Conservation (phyloP, 345 rosid genomes). For the Citrus glauca region DNA sequence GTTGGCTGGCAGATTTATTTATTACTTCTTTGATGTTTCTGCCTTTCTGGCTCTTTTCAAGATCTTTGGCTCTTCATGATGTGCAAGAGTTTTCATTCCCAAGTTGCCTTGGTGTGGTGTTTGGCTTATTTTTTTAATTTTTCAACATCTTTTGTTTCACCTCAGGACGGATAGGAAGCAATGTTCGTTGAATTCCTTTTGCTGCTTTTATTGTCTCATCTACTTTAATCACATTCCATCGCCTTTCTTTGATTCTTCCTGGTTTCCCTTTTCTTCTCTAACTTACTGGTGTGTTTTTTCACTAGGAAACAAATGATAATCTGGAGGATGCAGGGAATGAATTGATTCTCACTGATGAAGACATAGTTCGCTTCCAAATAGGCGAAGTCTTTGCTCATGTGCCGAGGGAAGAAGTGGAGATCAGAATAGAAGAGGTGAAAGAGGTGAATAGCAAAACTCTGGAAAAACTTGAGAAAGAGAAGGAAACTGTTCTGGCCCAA, state of each 20-base stretch:
- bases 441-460: constrained; percentile 58
- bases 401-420: constrained; percentile 83
- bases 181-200: background rate
- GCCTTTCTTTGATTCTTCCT: background rate
- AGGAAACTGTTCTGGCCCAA: constrained; percentile 45
- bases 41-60: too few relatives aligned
- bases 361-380: constrained; percentile 73
- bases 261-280: background rate
- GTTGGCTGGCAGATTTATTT: too few relatives aligned
- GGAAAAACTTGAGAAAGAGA: constrained; percentile 75
- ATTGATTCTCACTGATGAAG: constrained; percentile 89
- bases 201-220: background rate
- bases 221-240: background rate
- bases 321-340: constrained; percentile 92
- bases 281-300: background rate
- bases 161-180: background rate
- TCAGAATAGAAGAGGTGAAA: constrained; percentile 73
- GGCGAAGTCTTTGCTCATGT: constrained; percentile 94
- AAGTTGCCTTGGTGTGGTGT: too few relatives aligned
- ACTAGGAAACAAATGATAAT: constrained; percentile 81
- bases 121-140: too few relatives aligned
- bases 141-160: too few relatives aligned
- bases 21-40: too few relatives aligned
- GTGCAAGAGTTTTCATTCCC: too few relatives aligned
- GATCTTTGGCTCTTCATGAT: too few relatives aligned